Conservation (phyloP, 306 rosid species). For the Sicyos edulis region DNA sequence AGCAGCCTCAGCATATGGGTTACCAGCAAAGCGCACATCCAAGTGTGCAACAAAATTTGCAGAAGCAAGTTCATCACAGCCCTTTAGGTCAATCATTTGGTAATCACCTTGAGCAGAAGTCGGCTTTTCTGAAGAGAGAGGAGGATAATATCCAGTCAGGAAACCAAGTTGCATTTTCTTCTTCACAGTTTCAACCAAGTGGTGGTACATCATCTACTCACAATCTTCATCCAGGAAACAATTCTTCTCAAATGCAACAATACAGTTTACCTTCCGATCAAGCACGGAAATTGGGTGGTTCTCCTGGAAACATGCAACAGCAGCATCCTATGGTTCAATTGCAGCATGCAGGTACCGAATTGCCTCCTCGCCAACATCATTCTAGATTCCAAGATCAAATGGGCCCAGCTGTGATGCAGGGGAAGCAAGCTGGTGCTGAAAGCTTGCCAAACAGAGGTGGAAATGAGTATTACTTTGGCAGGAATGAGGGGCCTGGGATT, state of each 20-base stretch:
- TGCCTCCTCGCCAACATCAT: conserved; percentile 46
- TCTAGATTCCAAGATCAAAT: conserved; percentile 63
- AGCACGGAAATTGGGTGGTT: conserved; percentile 48
- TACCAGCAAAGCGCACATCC: conserved; percentile 56
- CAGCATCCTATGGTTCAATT: conserved; percentile 48
- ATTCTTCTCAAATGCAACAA: conserved; percentile 49
- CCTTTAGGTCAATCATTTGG: conserved; percentile 47
- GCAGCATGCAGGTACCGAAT: conserved; percentile 56
- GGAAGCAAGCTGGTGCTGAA: conserved; percentile 58
- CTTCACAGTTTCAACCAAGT: conserved; percentile 61
- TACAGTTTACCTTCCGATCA: conserved; percentile 50
- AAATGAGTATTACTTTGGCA: conserved; percentile 55
- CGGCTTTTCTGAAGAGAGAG: conserved; percentile 38
- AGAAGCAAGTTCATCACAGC: conserved; percentile 44
- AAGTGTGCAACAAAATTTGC: conserved; percentile 52
- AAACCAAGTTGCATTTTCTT: conserved; percentile 63
- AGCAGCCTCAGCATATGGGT: conserved; percentile 56
- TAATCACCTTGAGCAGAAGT: conserved; percentile 55
- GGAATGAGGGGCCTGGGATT: conserved; percentile 46
- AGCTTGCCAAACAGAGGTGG: conserved; percentile 50
- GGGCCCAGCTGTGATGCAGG: conserved; percentile 51
- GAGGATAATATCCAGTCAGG: conserved; percentile 62
- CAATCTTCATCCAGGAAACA: conserved; percentile 45
- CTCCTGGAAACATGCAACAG: conserved; percentile 47
- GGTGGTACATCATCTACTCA: conserved; percentile 44